These are phyloP conservation scores for Ganoderma lucidum DNA, from an alignment of 1,284 basidiomycete genomes.

Conservation along the genomic window DNA sequence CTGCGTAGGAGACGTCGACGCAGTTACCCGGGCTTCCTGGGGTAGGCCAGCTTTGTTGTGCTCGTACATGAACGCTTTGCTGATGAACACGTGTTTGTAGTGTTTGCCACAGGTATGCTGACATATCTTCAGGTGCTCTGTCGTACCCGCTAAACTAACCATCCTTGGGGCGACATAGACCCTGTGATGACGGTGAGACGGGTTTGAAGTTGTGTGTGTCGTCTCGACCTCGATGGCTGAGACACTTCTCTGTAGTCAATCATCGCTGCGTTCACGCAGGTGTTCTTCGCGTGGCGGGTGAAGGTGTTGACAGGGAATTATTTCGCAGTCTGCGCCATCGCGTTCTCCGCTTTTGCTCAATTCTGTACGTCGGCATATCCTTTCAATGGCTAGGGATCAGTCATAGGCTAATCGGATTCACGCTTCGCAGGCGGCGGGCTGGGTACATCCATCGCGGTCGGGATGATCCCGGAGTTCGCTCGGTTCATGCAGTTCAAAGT, in stretches of 20 bases:
- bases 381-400: not conserved
- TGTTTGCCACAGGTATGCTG: slow-evolving; percentile 41
- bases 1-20: slow-evolving; percentile 31
- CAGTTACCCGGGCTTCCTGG: slow-evolving; percentile 40
- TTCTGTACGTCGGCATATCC: slow-evolving; percentile 35
- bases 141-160: not conserved
- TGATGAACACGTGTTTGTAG: slow-evolving; percentile 21
- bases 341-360: slow-evolving; percentile 38
- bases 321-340: slow-evolving; percentile 34
- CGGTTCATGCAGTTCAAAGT: slow-evolving; percentile 44
- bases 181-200: slow-evolving; percentile 39
- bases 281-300: slow-evolving; percentile 53
- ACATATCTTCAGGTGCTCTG: not conserved
- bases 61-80: not conserved
- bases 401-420: not conserved
- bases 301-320: slow-evolving; percentile 44
- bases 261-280: slow-evolving; percentile 48
- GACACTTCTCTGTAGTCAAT: slow-evolving; percentile 37
- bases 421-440: slow-evolving; percentile 39
- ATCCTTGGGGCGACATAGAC: slow-evolving; percentile 28
- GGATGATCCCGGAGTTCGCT: slow-evolving; percentile 41
- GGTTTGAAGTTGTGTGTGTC: not conserved
- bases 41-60: slow-evolving; percentile 28
- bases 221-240: not conserved
- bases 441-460: slow-evolving; percentile 44